Percentiles rank a stretch among this genome's conserved stretches.
phyloP scores from a whole-genome alignment of 2,329 filamentous ascomycete species.

The Bipolaris oryzae region DNA sequence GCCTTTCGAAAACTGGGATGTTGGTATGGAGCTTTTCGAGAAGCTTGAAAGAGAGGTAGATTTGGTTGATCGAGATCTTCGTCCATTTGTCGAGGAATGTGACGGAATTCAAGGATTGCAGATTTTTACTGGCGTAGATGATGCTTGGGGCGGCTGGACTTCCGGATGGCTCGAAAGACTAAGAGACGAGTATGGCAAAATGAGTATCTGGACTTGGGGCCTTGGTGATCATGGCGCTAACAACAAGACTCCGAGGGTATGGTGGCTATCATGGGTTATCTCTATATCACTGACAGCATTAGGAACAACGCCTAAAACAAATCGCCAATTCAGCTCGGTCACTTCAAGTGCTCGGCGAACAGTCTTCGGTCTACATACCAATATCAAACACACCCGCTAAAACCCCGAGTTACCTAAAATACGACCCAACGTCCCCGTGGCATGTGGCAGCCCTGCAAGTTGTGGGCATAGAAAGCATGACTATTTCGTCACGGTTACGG shows the following conservation, averaged over 20 bases:
- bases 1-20: conserved; percentile 75
- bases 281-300: conserved; percentile 16
- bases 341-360: conserved; percentile 69
- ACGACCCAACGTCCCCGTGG: conserved; percentile 75
- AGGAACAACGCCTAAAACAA: conserved; percentile 68
- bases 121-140: conserved; percentile 58
- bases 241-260: conserved; percentile 48
- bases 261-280: conserved; percentile 27
- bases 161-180: conserved; percentile 65
- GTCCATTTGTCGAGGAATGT: conserved; percentile 89
- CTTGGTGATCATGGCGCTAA: conserved; percentile 64
- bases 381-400: conserved; percentile 64
- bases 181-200: conserved; percentile 89
- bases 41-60: conserved; percentile 66
- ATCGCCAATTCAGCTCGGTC: conserved; percentile 77
- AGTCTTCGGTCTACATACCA: conserved; percentile 79
- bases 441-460: conserved; percentile 78
- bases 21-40: conserved; percentile 48
- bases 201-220: conserved; percentile 85
- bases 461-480: conserved; percentile 77
- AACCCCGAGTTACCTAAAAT: conserved; percentile 62
- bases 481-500: conserved; percentile 74
- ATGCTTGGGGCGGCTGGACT: conserved; percentile 59
- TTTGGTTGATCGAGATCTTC: conserved; percentile 83
- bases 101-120: conserved; percentile 92